A percentile compares a stretch with the other conserved stretches of the same genome.
phyloP scores from a whole-genome alignment of 495 filamentous ascomycete species.

The Arthonia radiata region DNA sequence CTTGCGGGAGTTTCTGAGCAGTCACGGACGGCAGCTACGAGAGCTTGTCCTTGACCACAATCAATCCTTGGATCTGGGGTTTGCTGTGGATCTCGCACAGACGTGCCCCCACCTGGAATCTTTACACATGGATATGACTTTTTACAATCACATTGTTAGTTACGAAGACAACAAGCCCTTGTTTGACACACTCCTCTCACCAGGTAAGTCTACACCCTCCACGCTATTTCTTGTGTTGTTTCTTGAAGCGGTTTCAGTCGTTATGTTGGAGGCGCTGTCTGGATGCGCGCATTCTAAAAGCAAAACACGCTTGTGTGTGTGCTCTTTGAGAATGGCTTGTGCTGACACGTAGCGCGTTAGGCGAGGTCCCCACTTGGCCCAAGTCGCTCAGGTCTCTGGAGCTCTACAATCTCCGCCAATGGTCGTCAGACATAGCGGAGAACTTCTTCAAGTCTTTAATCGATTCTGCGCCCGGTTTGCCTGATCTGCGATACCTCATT shows the following conservation, averaged over 20 bases:
- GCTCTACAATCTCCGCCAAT: constrained; percentile 48
- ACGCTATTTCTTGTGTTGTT: no score
- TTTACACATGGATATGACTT: constrained; percentile 49
- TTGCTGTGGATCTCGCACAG: constrained; percentile 31
- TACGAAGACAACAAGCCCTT: constrained; percentile 46
- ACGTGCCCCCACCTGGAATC: constrained; percentile 42
- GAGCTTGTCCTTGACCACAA: constrained; percentile 51
- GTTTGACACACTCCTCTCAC: constrained; percentile 34
- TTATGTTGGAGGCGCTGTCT: no score
- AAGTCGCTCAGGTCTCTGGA: constrained; percentile 39
- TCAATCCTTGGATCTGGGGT: constrained; percentile 45
- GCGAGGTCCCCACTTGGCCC: constrained; percentile 54
- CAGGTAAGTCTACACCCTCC: no score
- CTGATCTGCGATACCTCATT: constrained; percentile 34
- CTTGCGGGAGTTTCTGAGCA: constrained; percentile 31
- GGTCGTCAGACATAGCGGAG: constrained; percentile 34
- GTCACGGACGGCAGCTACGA: constrained; percentile 34
- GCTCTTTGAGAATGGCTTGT: no score
- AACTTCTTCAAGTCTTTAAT: constrained; percentile 55
- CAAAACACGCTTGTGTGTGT: no score
- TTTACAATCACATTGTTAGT: constrained; percentile 25
- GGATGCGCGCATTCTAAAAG: no score
- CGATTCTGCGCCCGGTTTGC: constrained; percentile 35
- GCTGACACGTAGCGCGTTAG: no score
- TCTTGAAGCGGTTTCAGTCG: no score